Base-by-base conservation (phyloP, 139 green algal genomes). In the Volvox africanus region DNA sequence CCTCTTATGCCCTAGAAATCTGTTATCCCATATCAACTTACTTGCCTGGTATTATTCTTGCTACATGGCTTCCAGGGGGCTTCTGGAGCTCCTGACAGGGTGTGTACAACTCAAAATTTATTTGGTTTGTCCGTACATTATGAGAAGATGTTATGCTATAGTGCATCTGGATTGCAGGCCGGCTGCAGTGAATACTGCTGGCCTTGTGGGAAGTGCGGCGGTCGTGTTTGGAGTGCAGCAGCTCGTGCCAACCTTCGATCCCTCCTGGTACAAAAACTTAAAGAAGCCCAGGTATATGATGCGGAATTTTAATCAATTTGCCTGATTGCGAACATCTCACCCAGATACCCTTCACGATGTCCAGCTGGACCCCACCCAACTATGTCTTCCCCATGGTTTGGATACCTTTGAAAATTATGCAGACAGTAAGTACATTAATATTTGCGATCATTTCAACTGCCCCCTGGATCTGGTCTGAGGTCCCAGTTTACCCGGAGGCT, bases 391-490 rank as follows among this genome's bases (percentile, higher is more conserved):
- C 94, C 22, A 55, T 89, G 37, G 90, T 97, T 0, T 97, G 95
- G 95, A 97, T 97, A 28, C 94, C 94, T 0, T 91, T 97, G 13
- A 97, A 97, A 83, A 30, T 95, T 17, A 76, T 96, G 89, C 95
- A 97, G 81, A 93, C 92, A 68, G 94, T 96, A 85, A 76, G 91
- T 71, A 36, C 44, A 55, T 14, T 55, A 55, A 55, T 5, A 14
- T 14, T 37, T 33, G 26, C 73, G 26, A 80, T 35, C 26, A 1
- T 80, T 3, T 22, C 73, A 9, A 9, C 44, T 55, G 44, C 9
- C 44, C 44, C 44, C 5, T 55, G 44, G 44, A 55, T 55, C 44
- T 55, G 44, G 9, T 55, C n/a, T 55, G 9, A 55, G 44, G 9
- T 9, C 9, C 44, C 44, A 55, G 44, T 9, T 55, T 55, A 55